Evolutionary conservation across 768 basidiomycete species (phyloP).

Genomic region (Saitozyma sp.): DNA sequence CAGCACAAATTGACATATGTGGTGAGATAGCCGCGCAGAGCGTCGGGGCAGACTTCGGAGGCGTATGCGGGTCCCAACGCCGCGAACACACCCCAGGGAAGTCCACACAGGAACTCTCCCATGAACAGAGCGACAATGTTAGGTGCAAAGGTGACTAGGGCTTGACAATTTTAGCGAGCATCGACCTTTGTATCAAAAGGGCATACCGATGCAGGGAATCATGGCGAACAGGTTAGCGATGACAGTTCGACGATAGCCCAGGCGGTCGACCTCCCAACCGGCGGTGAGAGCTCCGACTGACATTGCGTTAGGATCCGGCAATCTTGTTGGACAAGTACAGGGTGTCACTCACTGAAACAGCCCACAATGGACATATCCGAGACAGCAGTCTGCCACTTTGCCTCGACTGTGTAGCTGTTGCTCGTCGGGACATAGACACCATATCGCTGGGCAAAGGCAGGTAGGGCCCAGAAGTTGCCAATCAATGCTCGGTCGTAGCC

Average conservation of each 20-base stretch:
- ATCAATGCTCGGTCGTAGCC: conserved; percentile 29
- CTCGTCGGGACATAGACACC: conserved; percentile 4
- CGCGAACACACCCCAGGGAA: conserved; percentile 37
- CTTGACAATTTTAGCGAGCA: no score
- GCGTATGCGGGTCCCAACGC: conserved; percentile 46
- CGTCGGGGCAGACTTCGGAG: conserved; percentile 33
- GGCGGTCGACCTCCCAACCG: conserved; percentile 51
- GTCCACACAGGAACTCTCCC: conserved; percentile 20
- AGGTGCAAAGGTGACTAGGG: conserved; percentile 20
- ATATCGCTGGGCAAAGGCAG: conserved; percentile 19
- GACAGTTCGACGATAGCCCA: conserved; percentile 51
- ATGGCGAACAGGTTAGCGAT: conserved; percentile 38
- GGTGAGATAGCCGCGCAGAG: conserved; percentile 25
- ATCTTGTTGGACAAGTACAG: neutral
- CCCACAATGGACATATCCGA: conserved; percentile 15
- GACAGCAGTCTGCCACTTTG: conserved; percentile 53
- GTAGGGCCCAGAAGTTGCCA: conserved; percentile 30
- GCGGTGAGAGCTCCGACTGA: conserved; percentile 29
- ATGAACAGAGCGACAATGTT: conserved; percentile 8
- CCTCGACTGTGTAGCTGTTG: conserved; percentile 36
- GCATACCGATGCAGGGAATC: conserved; percentile 37
- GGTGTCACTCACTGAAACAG: conserved; percentile 46
- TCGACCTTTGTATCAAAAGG: no score
- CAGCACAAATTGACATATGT: conserved; percentile 30
- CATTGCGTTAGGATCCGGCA: neutral